These are phyloP conservation scores for Sordariomycetes sp. DNA, from an alignment of 2,329 filamentous ascomycete genomes.

Conservation along the genomic window DNA sequence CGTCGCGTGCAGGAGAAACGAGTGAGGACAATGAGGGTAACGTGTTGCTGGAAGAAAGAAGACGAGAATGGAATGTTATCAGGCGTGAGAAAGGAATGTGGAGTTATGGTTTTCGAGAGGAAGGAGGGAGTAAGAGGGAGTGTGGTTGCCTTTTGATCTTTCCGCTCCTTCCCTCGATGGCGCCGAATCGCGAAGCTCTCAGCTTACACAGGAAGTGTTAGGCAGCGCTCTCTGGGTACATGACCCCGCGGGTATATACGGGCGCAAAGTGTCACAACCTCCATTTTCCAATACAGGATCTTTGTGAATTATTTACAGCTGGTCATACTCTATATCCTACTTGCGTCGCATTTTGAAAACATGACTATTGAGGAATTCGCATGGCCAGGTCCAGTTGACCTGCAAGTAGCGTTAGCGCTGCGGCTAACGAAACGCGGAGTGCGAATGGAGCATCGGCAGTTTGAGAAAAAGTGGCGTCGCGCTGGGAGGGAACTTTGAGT, in stretches of 20 bases:
- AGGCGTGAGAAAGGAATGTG: neutral
- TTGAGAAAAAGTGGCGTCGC: neutral
- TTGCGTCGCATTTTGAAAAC: neutral
- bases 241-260: neutral
- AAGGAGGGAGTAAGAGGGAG: neutral
- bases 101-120: neutral
- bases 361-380: neutral
- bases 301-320: neutral
- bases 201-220: slow-evolving; percentile 2
- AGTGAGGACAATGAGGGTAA: neutral
- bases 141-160: neutral
- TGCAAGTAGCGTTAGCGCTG: neutral
- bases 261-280: neutral
- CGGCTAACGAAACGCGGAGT: slow-evolving; percentile 3
- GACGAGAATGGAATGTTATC: neutral
- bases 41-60: neutral
- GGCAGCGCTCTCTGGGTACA: neutral
- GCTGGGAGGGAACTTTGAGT: neutral
- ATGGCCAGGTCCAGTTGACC: neutral
- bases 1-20: neutral
- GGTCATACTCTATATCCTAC: neutral
- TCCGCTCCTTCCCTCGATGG: slow-evolving; percentile 1
- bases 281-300: neutral
- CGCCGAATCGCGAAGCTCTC: neutral
- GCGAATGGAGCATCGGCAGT: neutral